Base-by-base conservation (phyloP, 495 filamentous ascomycete species). In the Aspergillus bridgeri region DNA sequence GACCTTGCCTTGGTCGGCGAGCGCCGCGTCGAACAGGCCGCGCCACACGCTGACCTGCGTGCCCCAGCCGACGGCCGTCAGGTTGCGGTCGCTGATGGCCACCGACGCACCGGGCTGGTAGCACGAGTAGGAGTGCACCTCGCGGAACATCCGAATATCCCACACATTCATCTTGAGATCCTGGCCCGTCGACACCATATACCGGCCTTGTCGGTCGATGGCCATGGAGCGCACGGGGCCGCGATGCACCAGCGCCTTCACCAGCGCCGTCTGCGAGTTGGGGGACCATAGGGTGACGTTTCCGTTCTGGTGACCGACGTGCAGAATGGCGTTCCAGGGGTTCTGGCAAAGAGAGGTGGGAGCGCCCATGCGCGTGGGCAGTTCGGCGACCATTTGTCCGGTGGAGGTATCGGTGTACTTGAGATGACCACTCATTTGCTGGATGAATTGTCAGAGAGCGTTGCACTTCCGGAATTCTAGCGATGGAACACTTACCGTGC, bases 341-440 rank as follows among this genome's bases (percentile, higher is more conserved):
- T 98, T 98, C 62, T 96, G 92, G 6, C 82, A 78, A 55, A 98
- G 81, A 19, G 92, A 80, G 22, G 92, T 92, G 5, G 94, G 92
- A 9, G 88, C 83, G 21, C 95, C 95, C 43, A 88, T 77, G 58
- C 85, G 86, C 11, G 95, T 98, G 7, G 89, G 83, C 50, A 92
- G 75, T 69, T 98, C 92, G 50, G 85, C 82, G 20, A 96, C 85
- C 65, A 90, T 82, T 64, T 90, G 84, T 48, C 94, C 95, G 0
- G 92, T 98, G 2, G 91, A 95, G 13, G 90, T 93, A 69, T 98
- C 94, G 63, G 92, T 93, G 70, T 96, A 98, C 72, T 94, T 96
- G 49, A 97, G 77, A 65, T 86, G 87, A 6, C 93, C 94, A 51
- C 86, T 86, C 62, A 86, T 94, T 51, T 89, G 86, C 86, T 89